phyloP scores from a whole-genome alignment of 2,329 filamentous ascomycete species.

The Cercospora sp. region DNA sequence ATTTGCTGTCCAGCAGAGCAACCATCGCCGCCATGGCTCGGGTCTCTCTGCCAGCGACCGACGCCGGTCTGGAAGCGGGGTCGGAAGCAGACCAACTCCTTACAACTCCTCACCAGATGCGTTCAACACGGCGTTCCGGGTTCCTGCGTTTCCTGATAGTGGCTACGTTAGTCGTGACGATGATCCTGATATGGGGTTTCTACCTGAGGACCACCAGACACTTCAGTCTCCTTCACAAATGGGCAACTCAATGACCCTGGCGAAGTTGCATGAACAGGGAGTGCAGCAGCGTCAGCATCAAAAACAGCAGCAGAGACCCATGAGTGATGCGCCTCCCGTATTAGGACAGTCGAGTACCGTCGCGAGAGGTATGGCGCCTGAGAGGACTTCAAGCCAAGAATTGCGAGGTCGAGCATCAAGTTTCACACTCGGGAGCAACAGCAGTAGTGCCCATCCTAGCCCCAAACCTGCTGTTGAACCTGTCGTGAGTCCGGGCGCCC shows the following conservation, averaged over 20 bases:
- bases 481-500: background rate
- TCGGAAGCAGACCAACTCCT: constrained; percentile 8
- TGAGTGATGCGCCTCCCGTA: background rate
- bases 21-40: constrained; percentile 11
- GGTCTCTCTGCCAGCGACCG: constrained; percentile 4
- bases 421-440: background rate
- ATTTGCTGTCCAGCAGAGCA: background rate
- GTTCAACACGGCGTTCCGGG: constrained; percentile 1
- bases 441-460: background rate
- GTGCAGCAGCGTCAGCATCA: background rate
- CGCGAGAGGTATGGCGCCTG: background rate
- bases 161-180: constrained; percentile 15
- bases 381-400: background rate
- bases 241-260: constrained; percentile 13
- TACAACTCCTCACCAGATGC: background rate
- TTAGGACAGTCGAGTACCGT: background rate
- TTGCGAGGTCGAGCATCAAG: background rate
- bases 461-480: background rate
- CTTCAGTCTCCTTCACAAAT: constrained; percentile 8
- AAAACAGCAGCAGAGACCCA: background rate
- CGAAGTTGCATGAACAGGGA: background rate
- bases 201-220: constrained; percentile 6
- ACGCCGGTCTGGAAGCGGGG: constrained; percentile 4
- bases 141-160: constrained; percentile 16
- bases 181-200: constrained; percentile 12